These are phyloP conservation scores for Cucumis melo DNA, from an alignment of 306 rosid species.

Conservation along the genomic window DNA sequence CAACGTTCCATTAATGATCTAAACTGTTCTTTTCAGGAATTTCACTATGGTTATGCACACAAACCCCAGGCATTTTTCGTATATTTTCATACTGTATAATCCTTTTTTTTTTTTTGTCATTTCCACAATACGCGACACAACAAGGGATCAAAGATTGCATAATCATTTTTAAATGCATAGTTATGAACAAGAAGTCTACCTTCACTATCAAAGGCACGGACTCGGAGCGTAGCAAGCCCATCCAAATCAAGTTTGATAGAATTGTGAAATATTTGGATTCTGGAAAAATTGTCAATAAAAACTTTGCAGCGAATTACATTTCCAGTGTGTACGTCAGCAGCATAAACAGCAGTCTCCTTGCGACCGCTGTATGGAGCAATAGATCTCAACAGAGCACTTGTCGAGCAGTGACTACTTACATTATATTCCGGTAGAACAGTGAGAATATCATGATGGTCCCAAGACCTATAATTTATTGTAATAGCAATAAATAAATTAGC, in stretches of 20 bases:
- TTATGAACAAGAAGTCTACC: conserved; percentile 27
- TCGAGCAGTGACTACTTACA: conserved; percentile 67
- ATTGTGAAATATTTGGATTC: conserved; percentile 80
- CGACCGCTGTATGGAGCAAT: conserved; percentile 75
- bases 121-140: not conserved
- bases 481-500: not conserved
- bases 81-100: not conserved
- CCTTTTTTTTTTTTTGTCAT: not conserved
- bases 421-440: conserved; percentile 73
- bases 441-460: conserved; percentile 94
- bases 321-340: conserved; percentile 63
- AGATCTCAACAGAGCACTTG: conserved; percentile 72
- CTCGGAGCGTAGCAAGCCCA: conserved; percentile 82
- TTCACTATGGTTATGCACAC: not conserved
- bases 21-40: not conserved
- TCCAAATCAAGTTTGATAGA: conserved; percentile 89
- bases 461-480: conserved; percentile 38
- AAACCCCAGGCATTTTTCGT: not conserved
- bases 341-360: conserved; percentile 95
- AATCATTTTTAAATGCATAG: not conserved
- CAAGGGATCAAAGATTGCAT: not conserved
- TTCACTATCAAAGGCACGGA: conserved; percentile 80
- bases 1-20: not conserved
- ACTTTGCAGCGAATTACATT: conserved; percentile 79
- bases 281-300: conserved; percentile 67